Conservation (phyloP, 805 yeast species). For the Kodamaea restingae region DNA sequence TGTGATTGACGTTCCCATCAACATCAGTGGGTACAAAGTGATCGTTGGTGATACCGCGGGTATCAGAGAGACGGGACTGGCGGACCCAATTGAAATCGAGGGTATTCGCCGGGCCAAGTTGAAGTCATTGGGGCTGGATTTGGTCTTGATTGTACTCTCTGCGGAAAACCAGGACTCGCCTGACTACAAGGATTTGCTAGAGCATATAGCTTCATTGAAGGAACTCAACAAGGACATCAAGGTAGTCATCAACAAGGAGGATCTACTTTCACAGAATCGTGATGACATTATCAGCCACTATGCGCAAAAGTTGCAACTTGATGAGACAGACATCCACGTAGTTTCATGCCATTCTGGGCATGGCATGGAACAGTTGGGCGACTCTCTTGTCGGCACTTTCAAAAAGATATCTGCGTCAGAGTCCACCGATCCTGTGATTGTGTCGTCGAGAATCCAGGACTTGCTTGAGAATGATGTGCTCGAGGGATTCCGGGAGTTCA, state of each 20-base stretch:
- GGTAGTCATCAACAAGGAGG: slow-evolving; percentile 59
- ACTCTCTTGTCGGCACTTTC: slow-evolving; percentile 43
- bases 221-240: slow-evolving; percentile 30
- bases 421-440: slow-evolving; percentile 59
- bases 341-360: slow-evolving; percentile 59
- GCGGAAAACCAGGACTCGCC: slow-evolving; percentile 18
- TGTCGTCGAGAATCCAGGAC: slow-evolving; percentile 75
- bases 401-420: slow-evolving; percentile 46
- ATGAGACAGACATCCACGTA: slow-evolving; percentile 15
- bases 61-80: slow-evolving; percentile 46
- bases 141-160: slow-evolving; percentile 65
- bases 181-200: slow-evolving; percentile 29
- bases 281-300: slow-evolving; percentile 1
- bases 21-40: slow-evolving; percentile 79
- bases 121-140: slow-evolving; percentile 58
- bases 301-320: slow-evolving; percentile 13
- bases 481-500: slow-evolving; percentile 66
- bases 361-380: slow-evolving; percentile 53
- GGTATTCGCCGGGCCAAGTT: slow-evolving; percentile 77
- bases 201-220: slow-evolving; percentile 33
- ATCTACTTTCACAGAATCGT: slow-evolving; percentile 30
- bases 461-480: slow-evolving; percentile 72
- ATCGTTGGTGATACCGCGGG: slow-evolving; percentile 94
- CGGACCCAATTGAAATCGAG: slow-evolving; percentile 64
- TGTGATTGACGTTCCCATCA: slow-evolving; percentile 72